Conservation (phyloP, 2,329 filamentous ascomycete genomes). For the Colletotrichum lindemuthianum region DNA sequence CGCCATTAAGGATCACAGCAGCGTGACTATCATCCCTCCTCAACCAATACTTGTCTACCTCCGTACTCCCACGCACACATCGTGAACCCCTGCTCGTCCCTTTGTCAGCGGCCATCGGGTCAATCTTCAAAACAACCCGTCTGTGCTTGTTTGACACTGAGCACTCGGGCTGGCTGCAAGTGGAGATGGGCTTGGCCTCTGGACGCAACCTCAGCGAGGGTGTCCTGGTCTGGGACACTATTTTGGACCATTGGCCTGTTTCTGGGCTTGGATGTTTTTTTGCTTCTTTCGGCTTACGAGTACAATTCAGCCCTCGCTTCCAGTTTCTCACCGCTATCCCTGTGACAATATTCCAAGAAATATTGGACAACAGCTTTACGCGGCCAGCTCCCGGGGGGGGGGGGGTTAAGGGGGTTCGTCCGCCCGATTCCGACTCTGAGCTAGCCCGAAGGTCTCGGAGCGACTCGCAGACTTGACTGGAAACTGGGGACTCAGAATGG, state of each 20-base stretch:
- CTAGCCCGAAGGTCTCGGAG: background rate
- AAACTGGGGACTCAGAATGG: slow-evolving; percentile 7
- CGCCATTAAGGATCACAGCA: background rate
- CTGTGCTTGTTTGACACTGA: slow-evolving; percentile 28
- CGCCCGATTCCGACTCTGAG: background rate
- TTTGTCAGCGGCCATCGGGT: slow-evolving; percentile 17
- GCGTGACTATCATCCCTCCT: background rate
- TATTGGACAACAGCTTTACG: too few relatives aligned
- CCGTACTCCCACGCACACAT: background rate
- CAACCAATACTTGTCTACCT: too few relatives aligned
- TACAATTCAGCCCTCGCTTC: background rate
- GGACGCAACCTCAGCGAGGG: slow-evolving; percentile 16
- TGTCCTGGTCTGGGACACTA: slow-evolving; percentile 7
- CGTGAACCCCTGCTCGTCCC: background rate
- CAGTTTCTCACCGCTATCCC: too few relatives aligned
- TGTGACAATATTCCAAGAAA: too few relatives aligned
- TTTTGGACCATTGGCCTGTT: background rate
- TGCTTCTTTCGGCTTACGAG: slow-evolving; percentile 2
- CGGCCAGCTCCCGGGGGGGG: background rate
- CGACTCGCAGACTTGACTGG: background rate
- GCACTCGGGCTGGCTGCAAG: background rate
- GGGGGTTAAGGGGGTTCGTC: background rate
- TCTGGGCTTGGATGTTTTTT: background rate
- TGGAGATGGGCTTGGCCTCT: slow-evolving; percentile 4
- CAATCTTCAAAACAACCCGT: background rate